phyloP scores from a whole-genome alignment of 2,329 filamentous ascomycete genomes.

The Fusarium scirpi region DNA sequence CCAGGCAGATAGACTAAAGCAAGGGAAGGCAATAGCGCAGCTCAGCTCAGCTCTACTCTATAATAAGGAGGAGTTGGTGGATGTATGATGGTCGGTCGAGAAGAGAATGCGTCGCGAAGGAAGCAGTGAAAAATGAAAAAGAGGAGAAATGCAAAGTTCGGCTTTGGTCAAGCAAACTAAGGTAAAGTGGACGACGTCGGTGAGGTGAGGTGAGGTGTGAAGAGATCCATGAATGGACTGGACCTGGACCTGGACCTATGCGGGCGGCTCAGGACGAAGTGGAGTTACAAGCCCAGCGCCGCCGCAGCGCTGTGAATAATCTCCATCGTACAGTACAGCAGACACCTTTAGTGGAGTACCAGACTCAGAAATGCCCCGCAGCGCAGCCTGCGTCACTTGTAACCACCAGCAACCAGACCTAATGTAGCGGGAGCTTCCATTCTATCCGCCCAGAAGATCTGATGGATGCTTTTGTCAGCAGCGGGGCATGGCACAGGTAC shows the following conservation, averaged over 20 bases:
- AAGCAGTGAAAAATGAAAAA: conserved; percentile 38
- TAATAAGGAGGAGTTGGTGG: conserved; percentile 13
- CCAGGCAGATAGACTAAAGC: conserved; percentile 39
- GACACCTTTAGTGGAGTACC: conserved; percentile 33
- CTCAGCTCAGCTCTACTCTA: conserved; percentile 22
- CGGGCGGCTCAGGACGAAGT: conserved; percentile 31
- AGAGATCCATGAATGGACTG: conserved; percentile 27
- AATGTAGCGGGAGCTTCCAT: conserved; percentile 6
- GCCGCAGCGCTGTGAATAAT: conserved; percentile 32
- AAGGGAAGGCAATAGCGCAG: conserved; percentile 24
- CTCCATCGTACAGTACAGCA: conserved; percentile 4
- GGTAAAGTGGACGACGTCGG: conserved; percentile 46
- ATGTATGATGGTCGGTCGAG: conserved; percentile 10
- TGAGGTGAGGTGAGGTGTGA: conserved; percentile 46
- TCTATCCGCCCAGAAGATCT: conserved; percentile 1
- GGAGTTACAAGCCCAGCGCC: conserved; percentile 29
- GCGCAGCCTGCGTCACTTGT: conserved; percentile 27
- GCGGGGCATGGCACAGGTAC: conserved; percentile 24
- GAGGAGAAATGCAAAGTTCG: conserved; percentile 41
- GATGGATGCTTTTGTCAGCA: conserved; percentile 37
- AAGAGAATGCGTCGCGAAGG: conserved; percentile 27
- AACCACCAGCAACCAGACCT: conserved; percentile 31
- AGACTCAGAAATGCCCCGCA: conserved; percentile 33
- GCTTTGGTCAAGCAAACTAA: conserved; percentile 37
- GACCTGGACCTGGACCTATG: conserved; percentile 17